These are phyloP conservation scores for Terana coerulea DNA, from an alignment of 768 basidiomycete species.

Conservation along the genomic window DNA sequence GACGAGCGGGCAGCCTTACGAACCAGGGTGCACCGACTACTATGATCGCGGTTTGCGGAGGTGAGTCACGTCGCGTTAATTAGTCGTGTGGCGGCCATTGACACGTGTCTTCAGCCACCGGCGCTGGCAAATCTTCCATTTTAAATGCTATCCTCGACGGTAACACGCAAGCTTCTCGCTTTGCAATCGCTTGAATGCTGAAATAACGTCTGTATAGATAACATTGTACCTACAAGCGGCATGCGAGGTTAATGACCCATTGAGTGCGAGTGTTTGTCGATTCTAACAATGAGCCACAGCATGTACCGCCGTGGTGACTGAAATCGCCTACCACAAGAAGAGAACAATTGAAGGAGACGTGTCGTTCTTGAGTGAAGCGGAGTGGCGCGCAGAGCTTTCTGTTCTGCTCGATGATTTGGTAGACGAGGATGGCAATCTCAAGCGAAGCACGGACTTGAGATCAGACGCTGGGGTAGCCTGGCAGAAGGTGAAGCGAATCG, in stretches of 20 bases:
- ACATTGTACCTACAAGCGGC: constrained; percentile 62
- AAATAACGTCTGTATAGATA: constrained; percentile 33
- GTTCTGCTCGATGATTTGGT: constrained; percentile 56
- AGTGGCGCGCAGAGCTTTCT: constrained; percentile 55
- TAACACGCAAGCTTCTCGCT: constrained; percentile 18
- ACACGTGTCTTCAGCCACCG: constrained; percentile 40
- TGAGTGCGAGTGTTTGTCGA: background rate
- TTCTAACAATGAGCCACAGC: constrained; percentile 30
- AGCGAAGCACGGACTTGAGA: constrained; percentile 49
- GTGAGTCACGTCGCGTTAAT: constrained; percentile 23
- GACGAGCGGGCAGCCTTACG: constrained; percentile 36
- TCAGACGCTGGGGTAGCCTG: constrained; percentile 61
- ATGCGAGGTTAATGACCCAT: constrained; percentile 45
- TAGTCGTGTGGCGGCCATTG: background rate
- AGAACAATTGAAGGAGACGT: constrained; percentile 56
- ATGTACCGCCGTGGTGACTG: constrained; percentile 64
- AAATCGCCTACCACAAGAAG: constrained; percentile 53
- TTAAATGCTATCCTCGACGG: constrained; percentile 61
- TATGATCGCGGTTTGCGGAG: constrained; percentile 63
- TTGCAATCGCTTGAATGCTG: background rate
- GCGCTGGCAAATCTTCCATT: constrained; percentile 59
- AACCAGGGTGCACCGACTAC: constrained; percentile 50
- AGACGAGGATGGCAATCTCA: constrained; percentile 54
- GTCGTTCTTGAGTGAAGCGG: constrained; percentile 49
- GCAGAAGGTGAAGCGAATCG: constrained; percentile 42